Evolutionary conservation across 148 eudicot genomes (phyloP), one percentile per base, ranked within the genome.

Genomic region (Chenopodium berlandieri): DNA sequence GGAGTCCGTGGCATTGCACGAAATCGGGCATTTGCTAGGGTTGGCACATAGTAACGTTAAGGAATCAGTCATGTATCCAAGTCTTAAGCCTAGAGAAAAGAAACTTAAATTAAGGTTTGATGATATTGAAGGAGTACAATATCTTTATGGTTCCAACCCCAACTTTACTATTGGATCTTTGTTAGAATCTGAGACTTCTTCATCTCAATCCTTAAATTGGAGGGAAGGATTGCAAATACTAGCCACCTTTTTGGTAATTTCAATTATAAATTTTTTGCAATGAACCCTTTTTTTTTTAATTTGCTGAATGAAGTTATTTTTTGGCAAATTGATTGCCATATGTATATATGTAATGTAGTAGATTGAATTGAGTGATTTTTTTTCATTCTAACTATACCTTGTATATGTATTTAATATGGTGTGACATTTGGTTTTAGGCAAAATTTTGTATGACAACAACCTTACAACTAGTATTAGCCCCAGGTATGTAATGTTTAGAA

Each of bases 1-100:
- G 86, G 98, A 94, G 79, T 91, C 95, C 1, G 97, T 94, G 25
- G 98, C 92, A 16, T 81, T 88, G 37, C 98, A 94, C 73, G 98
- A 94, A 82, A 94, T 92, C 0, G 98, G 98, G 7, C 98, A 94
- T 70, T 60, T 94, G 54, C 37, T 94, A 67, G 98, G 98, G 50
- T 75, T 94, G 81, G 93, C 86, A n/a, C 98, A 94, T 78, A 87
- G 83, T 31, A 48, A 72, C 22, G 87, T 88, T 1, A 81, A 82
- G 22, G 94, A 90, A 19, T 85, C 97, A 0, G 84, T 94, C 1
- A 92, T 94, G 98, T 94, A 88, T 81, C 97, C 98, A 20, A 92
- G 92, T 77, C 87, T 94, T 85, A 89, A 83, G 80, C 93, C 98
- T 2, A 94, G 98, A 69, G 84, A 84, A 30, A 88, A 69, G 84